Conservation (phyloP, 2,329 filamentous ascomycete species). For the Pseudogymnoascus sp. region DNA sequence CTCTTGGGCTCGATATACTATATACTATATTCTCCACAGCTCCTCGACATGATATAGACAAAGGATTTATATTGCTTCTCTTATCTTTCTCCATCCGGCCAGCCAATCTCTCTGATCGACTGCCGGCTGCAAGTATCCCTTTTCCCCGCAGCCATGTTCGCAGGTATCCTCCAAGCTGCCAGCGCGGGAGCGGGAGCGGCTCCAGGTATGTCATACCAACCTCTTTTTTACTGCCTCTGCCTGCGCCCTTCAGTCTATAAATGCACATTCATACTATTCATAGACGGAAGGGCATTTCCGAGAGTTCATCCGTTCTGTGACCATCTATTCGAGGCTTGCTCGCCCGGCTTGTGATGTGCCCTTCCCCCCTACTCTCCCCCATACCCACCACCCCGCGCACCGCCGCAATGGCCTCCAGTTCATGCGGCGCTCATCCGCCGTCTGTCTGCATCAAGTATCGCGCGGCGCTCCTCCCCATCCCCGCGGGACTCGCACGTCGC, state of each 20-base stretch:
- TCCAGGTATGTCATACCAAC: neutral
- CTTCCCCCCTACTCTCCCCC: neutral
- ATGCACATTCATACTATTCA: neutral
- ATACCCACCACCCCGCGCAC: neutral
- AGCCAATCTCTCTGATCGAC: neutral
- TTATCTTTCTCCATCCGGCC: neutral
- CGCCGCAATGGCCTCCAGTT: neutral
- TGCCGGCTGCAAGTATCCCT: neutral
- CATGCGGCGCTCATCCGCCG: neutral
- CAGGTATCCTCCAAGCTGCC: neutral
- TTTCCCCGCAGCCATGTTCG: neutral
- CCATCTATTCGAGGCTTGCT: neutral
- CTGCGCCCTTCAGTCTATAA: neutral
- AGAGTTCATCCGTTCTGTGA: neutral
- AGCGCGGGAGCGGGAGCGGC: neutral
- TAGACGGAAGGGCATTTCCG: neutral
- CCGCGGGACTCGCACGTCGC: neutral
- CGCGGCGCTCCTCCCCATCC: neutral
- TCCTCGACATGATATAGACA: neutral
- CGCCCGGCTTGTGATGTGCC: neutral
- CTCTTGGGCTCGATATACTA: neutral
- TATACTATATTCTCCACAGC: neutral
- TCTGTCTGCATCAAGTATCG: neutral
- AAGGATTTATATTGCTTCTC: neutral
- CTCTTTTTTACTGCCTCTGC: neutral